Conservation (phyloP, 2,329 filamentous ascomycete genomes). For the Apiospora hydei region DNA sequence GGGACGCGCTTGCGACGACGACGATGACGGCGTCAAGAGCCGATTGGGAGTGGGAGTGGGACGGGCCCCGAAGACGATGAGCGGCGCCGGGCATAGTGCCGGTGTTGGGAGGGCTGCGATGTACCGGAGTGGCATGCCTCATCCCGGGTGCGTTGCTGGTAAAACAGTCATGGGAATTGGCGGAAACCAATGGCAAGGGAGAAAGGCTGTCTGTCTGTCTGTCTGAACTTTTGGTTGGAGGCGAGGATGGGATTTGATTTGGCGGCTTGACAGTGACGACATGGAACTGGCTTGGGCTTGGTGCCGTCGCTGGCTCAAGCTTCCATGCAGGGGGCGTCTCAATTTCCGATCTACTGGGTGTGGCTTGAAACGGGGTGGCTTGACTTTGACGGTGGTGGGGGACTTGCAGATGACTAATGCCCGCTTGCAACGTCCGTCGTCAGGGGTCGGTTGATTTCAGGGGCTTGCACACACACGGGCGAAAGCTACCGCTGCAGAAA, state of each 20-base stretch:
- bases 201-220: neutral
- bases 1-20: neutral
- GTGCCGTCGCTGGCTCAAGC: neutral
- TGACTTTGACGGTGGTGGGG: neutral
- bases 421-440: neutral
- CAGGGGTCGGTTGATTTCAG: neutral
- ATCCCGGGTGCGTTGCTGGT: constrained; percentile 51
- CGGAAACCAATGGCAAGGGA: neutral
- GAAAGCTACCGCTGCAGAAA: neutral
- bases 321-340: neutral
- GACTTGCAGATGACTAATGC: constrained; percentile 3
- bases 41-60: constrained; percentile 6
- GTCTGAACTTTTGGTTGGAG: neutral
- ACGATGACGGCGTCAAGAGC: neutral
- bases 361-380: constrained; percentile 17
- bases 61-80: neutral
- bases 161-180: constrained; percentile 5
- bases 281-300: neutral
- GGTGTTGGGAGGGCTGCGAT: constrained; percentile 31
- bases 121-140: constrained; percentile 67
- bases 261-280: constrained; percentile 9
- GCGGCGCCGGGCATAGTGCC: constrained; percentile 19
- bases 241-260: constrained; percentile 8
- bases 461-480: neutral
- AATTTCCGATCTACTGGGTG: neutral